phyloP scores from a whole-genome alignment of 352 stramenopile species.

The Albugo laibachii region DNA sequence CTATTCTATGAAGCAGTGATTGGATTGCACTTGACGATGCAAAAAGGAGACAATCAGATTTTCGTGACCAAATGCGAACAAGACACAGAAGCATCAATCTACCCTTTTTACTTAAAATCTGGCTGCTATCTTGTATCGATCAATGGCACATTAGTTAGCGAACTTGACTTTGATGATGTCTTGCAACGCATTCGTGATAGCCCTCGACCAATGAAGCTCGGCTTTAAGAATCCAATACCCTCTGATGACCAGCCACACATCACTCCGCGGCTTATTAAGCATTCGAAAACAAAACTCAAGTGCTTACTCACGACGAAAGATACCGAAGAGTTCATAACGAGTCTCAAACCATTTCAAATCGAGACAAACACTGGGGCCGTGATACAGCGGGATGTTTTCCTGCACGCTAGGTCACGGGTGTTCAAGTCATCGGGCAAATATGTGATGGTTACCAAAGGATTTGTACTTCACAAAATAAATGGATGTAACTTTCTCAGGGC shows the following conservation, averaged over 20 bases:
- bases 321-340: too few species aligned
- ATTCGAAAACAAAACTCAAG: constrained; percentile 25
- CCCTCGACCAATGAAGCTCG: constrained; percentile 24
- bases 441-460: too few species aligned
- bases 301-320: constrained; percentile 13
- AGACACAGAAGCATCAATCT: constrained; percentile 27
- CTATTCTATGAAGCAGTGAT: constrained; percentile 38
- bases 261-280: constrained; percentile 14
- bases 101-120: constrained; percentile 16
- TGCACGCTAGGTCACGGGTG: too few species aligned
- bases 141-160: constrained; percentile 22
- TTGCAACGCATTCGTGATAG: constrained; percentile 26
- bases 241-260: too few species aligned
- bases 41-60: constrained; percentile 33
- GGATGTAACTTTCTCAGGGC: too few species aligned
- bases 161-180: constrained; percentile 25
- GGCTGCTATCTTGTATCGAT: constrained; percentile 44
- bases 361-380: too few species aligned
- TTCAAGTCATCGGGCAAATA: too few species aligned
- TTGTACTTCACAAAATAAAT: too few species aligned
- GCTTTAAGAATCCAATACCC: constrained; percentile 19
- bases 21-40: constrained; percentile 44
- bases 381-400: too few species aligned
- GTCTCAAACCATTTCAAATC: too few species aligned
- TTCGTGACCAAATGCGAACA: constrained; percentile 41